Evolutionary conservation across 2,329 filamentous ascomycete genomes (phyloP).

Genomic region (Arthrinium puccinioides): DNA sequence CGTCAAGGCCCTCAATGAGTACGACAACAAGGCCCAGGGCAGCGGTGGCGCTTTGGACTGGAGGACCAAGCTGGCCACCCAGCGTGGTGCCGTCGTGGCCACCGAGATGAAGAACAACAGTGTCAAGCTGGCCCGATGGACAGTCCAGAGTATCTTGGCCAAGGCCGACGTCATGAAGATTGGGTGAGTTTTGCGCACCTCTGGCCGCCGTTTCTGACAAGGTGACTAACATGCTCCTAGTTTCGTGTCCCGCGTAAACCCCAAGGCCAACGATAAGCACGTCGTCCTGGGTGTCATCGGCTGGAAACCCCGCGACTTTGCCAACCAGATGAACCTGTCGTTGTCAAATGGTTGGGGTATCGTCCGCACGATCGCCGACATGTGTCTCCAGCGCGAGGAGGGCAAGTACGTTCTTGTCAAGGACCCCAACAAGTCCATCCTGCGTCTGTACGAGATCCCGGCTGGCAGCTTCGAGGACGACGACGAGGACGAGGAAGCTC

Average conservation of each 20-base stretch:
- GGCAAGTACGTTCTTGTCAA: slow-evolving; percentile 76
- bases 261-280: slow-evolving; percentile 87
- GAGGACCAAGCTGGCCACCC: slow-evolving; percentile 87
- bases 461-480: slow-evolving; percentile 85
- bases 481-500: slow-evolving; percentile 60
- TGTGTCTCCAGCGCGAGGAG: slow-evolving; percentile 72
- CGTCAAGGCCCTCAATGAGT: slow-evolving; percentile 97
- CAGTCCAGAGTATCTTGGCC: slow-evolving; percentile 90
- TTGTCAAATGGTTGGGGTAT: slow-evolving; percentile 98
- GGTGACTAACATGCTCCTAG: slow-evolving; percentile 46
- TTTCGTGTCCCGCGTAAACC: slow-evolving; percentile 91
- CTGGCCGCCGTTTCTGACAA: background rate
- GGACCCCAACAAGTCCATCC: slow-evolving; percentile 95
- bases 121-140: slow-evolving; percentile 97
- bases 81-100: slow-evolving; percentile 93
- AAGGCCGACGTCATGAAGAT: slow-evolving; percentile 99
- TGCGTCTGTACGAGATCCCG: slow-evolving; percentile 89
- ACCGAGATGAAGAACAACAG: slow-evolving; percentile 99
- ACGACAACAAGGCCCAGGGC: slow-evolving; percentile 95
- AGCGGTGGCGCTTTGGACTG: slow-evolving; percentile 94
- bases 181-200: slow-evolving; percentile 51
- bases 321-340: slow-evolving; percentile 95
- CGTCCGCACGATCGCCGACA: slow-evolving; percentile 94
- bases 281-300: slow-evolving; percentile 91
- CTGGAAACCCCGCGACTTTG: slow-evolving; percentile 97